Evolutionary conservation across 306 rosid genomes (phyloP).

Genomic region (Citrullus mucosospermus): DNA sequence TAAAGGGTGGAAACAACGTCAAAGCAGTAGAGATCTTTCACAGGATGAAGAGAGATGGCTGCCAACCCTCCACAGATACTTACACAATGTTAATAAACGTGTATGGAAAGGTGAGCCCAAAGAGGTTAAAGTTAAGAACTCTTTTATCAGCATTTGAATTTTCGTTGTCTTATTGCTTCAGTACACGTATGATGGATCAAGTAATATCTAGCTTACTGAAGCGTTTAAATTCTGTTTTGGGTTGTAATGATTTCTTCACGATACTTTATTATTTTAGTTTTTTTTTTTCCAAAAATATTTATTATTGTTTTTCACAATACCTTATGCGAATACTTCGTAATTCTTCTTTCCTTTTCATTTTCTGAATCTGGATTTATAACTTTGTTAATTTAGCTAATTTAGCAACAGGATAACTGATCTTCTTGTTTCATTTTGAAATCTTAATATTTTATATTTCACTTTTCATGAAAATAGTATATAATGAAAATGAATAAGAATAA

Average conservation of each 20-base stretch:
- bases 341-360: neutral
- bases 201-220: neutral
- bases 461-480: neutral
- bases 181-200: neutral
- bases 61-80: constrained; percentile 58
- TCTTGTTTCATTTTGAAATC: neutral
- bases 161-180: neutral
- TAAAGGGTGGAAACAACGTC: constrained; percentile 51
- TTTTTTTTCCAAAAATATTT: no score
- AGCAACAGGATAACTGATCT: neutral
- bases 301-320: neutral
- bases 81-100: constrained; percentile 73
- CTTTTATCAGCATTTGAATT: neutral
- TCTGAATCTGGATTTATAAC: neutral
- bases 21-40: constrained; percentile 72
- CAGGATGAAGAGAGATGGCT: constrained; percentile 71
- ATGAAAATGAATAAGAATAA: neutral
- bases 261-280: neutral
- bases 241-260: neutral
- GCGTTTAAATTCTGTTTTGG: neutral
- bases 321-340: neutral
- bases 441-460: neutral
- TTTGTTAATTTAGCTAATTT: neutral
- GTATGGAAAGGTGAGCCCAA: constrained; percentile 60
- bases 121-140: neutral